Conservation (phyloP, 768 basidiomycete species). For the Neoboletus subvelutipes region DNA sequence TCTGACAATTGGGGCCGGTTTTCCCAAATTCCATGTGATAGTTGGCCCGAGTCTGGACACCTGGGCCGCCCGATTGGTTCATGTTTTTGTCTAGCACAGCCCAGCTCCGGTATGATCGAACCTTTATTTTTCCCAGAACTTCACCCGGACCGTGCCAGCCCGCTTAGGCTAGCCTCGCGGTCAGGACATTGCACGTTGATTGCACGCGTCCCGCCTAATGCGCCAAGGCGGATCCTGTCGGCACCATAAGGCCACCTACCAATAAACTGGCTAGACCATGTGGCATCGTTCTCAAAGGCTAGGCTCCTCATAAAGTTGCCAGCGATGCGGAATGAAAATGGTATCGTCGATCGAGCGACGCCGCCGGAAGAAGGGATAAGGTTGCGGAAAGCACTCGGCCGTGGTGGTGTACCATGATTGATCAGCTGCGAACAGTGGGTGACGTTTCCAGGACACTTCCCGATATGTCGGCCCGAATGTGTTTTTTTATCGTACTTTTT, state of each 20-base stretch:
- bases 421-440: constrained; percentile 6
- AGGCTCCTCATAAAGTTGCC: not conserved
- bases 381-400: constrained; percentile 6
- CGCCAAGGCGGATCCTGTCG: constrained; percentile 19
- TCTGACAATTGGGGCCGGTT: constrained; percentile 22
- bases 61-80: constrained; percentile 6
- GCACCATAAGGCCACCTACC: constrained; percentile 1
- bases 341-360: constrained; percentile 9
- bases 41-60: constrained; percentile 8
- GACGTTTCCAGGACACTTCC: not conserved
- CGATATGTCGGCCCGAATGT: not conserved
- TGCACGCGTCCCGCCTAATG: constrained; percentile 2
- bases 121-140: constrained; percentile 16
- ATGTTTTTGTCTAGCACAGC: constrained; percentile 28
- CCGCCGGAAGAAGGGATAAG: constrained; percentile 16
- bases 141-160: constrained; percentile 12
- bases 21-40: constrained; percentile 7
- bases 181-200: constrained; percentile 6
- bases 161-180: constrained; percentile 7
- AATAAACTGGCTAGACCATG: not conserved
- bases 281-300: not conserved
- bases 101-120: constrained; percentile 34
- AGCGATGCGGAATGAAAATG: not conserved
- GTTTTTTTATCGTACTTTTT: constrained; percentile 7
- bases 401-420: constrained; percentile 21